Evolutionary conservation across 768 basidiomycete species (phyloP), one percentile per base, ranked within the genome.

Genomic region (Kwoniella europaea): DNA sequence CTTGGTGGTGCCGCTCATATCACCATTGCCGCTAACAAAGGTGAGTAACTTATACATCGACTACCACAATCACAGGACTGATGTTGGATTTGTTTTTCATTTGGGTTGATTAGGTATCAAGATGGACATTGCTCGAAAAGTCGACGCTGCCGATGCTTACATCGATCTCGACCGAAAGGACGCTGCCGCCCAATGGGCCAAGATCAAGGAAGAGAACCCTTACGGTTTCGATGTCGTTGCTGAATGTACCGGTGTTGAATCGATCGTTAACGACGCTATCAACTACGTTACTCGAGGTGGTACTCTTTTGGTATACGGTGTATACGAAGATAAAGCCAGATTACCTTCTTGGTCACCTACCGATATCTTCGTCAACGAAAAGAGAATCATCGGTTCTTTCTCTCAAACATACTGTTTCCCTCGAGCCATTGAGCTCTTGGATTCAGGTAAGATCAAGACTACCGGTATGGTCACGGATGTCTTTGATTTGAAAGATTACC

Each of bases 361-460:
- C 63, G 92, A 92, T 86, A 91, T 92, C 67, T 89, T 90, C 82
- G 85, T 86, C 12, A 89, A 92, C 77, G 91, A 92, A 79, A 91
- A 91, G 62, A 60, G 63, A 41, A 93, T 94, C 75, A 92, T 94
- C 69, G 92, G 93, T 13, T 94, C 93, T 0, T 94, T 94, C 86
- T 91, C 93, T 10, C 93, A 94, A 74, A 90, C 90, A 0, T 90
- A 86, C 84, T 94, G 93, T 84, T 94, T 96, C 90, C 92, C 93
- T 55, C 90, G 93, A 5, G 92, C 93, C 2, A 89, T 96, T 44
- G 91, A 90, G 13, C 94, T 94, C 82, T 88, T 96, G 20, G 93
- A 96, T 76, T 88, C 89, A 73, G 91, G 92, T 7, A 94, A 93
- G 85, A 86, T 94, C 77, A 90, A 86, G 65, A 88, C 91, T 24